phyloP scores from a whole-genome alignment of 2,329 filamentous ascomycete genomes.

The Fusarium tanahbumbuense region DNA sequence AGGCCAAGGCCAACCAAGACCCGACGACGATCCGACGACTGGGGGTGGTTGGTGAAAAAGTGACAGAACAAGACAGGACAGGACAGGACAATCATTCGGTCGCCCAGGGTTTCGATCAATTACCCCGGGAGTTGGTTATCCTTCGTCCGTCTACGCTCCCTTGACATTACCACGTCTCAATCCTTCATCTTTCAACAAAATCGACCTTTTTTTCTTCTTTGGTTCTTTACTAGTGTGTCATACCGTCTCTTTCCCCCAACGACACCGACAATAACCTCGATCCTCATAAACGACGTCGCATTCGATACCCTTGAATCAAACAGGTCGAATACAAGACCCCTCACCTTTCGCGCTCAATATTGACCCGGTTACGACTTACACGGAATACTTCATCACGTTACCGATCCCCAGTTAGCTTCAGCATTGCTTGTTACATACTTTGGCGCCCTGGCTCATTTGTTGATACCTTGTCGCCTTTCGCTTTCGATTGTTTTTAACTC shows the following conservation, averaged over 20 bases:
- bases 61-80: conserved; percentile 2
- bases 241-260: conserved; percentile 4
- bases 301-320: conserved; percentile 24
- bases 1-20: conserved; percentile 9
- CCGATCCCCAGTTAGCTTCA: conserved; percentile 19
- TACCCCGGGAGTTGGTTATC: conserved; percentile 23
- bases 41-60: conserved; percentile 40
- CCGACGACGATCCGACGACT: conserved; percentile 34
- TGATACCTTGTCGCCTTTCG: conserved; percentile 21
- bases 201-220: conserved; percentile 1
- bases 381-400: conserved; percentile 16
- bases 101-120: conserved; percentile 34
- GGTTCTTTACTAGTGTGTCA: neutral
- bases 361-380: conserved; percentile 35
- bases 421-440: conserved; percentile 8
- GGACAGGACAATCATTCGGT: conserved; percentile 12
- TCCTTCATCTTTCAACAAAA: conserved; percentile 20
- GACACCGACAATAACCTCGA: conserved; percentile 1
- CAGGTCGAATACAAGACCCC: conserved; percentile 1
- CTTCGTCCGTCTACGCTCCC: conserved; percentile 28
- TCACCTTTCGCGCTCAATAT: conserved; percentile 20
- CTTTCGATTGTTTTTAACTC: conserved; percentile 25
- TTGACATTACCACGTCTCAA: conserved; percentile 22
- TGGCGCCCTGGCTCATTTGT: conserved; percentile 23
- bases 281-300: conserved; percentile 30